Conservation (phyloP, 768 basidiomycete species). For the Leucocoprinus leucothites region DNA sequence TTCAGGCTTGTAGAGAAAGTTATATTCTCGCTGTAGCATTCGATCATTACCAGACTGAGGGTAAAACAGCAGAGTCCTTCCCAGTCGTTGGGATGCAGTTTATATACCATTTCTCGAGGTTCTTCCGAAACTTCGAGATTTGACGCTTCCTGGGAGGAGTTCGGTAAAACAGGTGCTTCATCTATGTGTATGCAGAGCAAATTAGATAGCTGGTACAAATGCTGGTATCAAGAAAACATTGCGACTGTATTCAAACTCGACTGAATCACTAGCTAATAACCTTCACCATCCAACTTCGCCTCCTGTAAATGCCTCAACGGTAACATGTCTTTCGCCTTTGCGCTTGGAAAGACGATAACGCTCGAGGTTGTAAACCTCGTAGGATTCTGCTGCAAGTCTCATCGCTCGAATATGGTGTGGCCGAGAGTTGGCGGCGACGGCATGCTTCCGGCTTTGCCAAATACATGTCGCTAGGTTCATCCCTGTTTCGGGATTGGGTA, state of each 20-base stretch:
- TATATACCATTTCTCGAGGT: too few relatives aligned
- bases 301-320: constrained; percentile 56
- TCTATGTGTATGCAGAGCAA: neutral
- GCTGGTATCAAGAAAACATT: constrained; percentile 11
- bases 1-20: constrained; percentile 17
- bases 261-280: neutral
- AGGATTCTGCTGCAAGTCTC: constrained; percentile 71
- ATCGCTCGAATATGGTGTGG: constrained; percentile 84
- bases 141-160: too few relatives aligned
- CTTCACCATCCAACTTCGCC: constrained; percentile 71
- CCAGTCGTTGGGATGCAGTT: too few relatives aligned
- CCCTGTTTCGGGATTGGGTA: constrained; percentile 70
- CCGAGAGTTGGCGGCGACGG: constrained; percentile 72
- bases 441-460: constrained; percentile 88
- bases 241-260: constrained; percentile 6
- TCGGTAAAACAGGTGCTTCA: neutral
- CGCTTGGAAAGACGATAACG: constrained; percentile 71
- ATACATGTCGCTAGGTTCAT: constrained; percentile 95
- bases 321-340: constrained; percentile 53
- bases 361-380: constrained; percentile 77
- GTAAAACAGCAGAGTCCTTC: too few relatives aligned
- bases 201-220: neutral
- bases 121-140: too few relatives aligned
- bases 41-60: constrained; percentile 30
- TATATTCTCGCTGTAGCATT: constrained; percentile 33